Evolutionary conservation across 164 flowering plant genomes (phyloP).

Genomic region (Tetracentron sinense): DNA sequence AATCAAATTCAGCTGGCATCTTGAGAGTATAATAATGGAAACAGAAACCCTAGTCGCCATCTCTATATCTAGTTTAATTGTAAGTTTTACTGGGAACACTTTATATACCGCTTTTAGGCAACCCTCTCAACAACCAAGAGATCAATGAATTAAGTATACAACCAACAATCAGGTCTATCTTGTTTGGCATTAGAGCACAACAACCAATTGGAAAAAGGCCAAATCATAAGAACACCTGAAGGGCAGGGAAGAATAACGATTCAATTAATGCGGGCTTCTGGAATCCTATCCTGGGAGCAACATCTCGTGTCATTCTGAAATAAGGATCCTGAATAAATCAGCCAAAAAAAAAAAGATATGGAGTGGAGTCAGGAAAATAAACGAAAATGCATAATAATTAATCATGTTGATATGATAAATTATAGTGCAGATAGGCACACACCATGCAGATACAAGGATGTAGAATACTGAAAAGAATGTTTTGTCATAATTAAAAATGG

Average conservation of each 20-base stretch:
- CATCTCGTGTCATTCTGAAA: slow-evolving; percentile 98
- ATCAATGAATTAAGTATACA: neutral
- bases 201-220: neutral
- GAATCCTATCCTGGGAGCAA: slow-evolving; percentile 92
- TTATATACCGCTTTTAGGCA: slow-evolving; percentile 13
- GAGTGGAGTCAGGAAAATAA: neutral
- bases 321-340: slow-evolving; percentile 83
- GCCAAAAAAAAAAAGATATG: slow-evolving; percentile 1
- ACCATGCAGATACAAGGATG: neutral
- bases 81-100: slow-evolving; percentile 9
- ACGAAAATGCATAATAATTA: neutral
- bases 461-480: neutral
- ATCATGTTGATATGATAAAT: neutral
- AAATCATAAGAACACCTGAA: slow-evolving; percentile 51
- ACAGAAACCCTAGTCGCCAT: neutral
- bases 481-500: no score
- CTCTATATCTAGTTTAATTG: neutral
- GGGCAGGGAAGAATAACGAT: slow-evolving; percentile 88
- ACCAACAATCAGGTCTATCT: neutral
- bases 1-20: no score
- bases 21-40: neutral
- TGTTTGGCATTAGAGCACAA: neutral
- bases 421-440: neutral
- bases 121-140: slow-evolving; percentile 18
- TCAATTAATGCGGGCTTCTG: slow-evolving; percentile 93